phyloP scores from a whole-genome alignment of 2,329 filamentous ascomycete species.

The Orbilia quercus region DNA sequence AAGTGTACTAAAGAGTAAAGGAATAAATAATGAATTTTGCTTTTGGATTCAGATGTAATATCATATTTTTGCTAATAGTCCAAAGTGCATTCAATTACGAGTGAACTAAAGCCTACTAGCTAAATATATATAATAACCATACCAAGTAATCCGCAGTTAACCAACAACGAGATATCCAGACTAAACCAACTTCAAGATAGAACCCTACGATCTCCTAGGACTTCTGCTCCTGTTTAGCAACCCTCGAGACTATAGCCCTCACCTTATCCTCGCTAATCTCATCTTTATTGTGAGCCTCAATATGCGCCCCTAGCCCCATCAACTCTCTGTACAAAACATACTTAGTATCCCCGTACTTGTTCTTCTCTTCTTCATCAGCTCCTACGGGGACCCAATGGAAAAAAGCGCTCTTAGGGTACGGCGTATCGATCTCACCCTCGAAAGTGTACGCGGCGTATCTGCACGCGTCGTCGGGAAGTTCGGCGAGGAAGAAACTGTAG shows the following conservation, averaged over 20 bases:
- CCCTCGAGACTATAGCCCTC: background rate
- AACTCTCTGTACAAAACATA: conserved; percentile 7
- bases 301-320: conserved; percentile 1
- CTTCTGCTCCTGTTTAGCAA: background rate
- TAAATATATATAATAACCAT: too few relatives aligned
- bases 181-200: too few relatives aligned
- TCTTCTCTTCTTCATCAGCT: background rate
- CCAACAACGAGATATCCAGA: too few relatives aligned
- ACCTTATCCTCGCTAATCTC: conserved; percentile 1
- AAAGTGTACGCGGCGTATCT: conserved; percentile 31
- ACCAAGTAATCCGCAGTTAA: too few relatives aligned
- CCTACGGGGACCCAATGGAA: conserved; percentile 17
- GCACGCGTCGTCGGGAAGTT: conserved; percentile 27
- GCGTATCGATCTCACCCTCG: conserved; percentile 3
- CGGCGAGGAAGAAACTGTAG: conserved; percentile 18
- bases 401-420: conserved; percentile 15
- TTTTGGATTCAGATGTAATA: background rate
- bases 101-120: background rate
- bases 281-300: conserved; percentile 17
- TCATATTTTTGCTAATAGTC: background rate
- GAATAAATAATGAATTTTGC: too few relatives aligned
- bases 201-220: too few relatives aligned
- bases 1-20: too few relatives aligned
- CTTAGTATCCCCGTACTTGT: conserved; percentile 12
- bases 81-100: too few relatives aligned